A percentile compares a stretch with the other conserved stretches of the same genome.
Conservation (phyloP, 768 basidiomycete species). For the Cyclocybe aegerita region DNA sequence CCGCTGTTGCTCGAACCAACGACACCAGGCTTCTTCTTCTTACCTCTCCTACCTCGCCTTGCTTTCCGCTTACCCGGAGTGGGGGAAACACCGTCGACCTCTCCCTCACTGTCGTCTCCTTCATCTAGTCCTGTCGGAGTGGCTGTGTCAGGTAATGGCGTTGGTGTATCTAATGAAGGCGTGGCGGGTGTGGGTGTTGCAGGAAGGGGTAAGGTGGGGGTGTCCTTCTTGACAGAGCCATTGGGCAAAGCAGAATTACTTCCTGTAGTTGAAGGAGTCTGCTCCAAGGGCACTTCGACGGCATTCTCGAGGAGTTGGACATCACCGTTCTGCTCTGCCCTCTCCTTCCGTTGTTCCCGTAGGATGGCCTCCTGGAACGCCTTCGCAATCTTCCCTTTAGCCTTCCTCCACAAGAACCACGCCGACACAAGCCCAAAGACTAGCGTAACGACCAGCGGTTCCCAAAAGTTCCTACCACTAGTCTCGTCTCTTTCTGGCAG, state of each 20-base stretch:
- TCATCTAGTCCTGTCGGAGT: conserved; percentile 33
- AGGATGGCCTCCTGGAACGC: not conserved
- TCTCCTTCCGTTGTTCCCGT: conserved; percentile 7
- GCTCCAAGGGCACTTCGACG: not conserved
- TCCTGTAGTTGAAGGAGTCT: not conserved
- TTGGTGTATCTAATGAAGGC: not conserved
- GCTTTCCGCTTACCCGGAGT: not conserved
- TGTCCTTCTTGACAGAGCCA: not conserved
- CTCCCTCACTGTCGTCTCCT: conserved; percentile 62
- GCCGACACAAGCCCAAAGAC: too few relatives aligned
- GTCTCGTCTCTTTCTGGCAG: not conserved
- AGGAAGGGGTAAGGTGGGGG: not conserved
- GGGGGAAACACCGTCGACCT: conserved; percentile 21
- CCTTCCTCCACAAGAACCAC: conserved; percentile 25
- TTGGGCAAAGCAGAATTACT: not conserved
- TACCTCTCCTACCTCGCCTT: not conserved
- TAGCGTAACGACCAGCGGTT: too few relatives aligned
- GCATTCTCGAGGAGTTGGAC: not conserved
- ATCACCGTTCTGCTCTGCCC: too few relatives aligned
- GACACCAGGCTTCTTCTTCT: not conserved
- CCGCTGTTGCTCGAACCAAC: conserved; percentile 8
- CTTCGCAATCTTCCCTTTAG: not conserved
- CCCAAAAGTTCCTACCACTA: conserved; percentile 22
- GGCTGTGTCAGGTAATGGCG: not conserved
- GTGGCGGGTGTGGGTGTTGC: not conserved